Base-by-base conservation (phyloP, 306 rosid genomes). In the Dicorynia guianensis region DNA sequence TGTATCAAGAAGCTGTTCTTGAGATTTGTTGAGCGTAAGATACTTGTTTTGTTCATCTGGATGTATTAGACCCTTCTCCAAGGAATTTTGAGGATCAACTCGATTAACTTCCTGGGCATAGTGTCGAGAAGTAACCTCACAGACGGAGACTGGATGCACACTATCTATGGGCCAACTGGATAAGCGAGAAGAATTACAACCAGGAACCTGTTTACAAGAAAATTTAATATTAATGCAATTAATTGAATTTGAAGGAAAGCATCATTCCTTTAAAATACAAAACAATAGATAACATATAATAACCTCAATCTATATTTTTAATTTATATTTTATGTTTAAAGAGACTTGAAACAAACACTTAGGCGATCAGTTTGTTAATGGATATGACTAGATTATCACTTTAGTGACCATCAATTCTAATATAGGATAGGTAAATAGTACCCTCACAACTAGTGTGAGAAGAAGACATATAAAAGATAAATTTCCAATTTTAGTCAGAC, bases 91-190 rank as follows among this genome's bases (percentile, higher is more conserved):
- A 58, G 81, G 69, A 74, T 86, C 80, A 55, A 76, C 82, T 71
- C 62, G 76, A 69, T 71, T 36, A 46, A 49, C 79, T 71, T 81
- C 77, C 66, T 79, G 86, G 20, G 74, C 87, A 78, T 49, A 19
- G 77, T 66, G 55, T 63, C 67, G 67, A 50, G 75, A 80, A 67
- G 50, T 68, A 50, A 72, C 56, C 67, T 83, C 80, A 78, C 69
- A 66, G 14, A 48, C 73, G 43, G 75, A 69, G 67, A 74, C 63
- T 63, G 81, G 50, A 62, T 70, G 80, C 55, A 47, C 38, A 52
- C 70, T 79, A 82, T 84, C 87, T 72, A 78, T 57, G 49, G 85
- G 79, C 89, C 78, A 86, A 46, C 55, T 76, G 64, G 82, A 56
- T 33, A 74, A 53, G 36, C 58, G 49, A 67, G 84, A 76, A 44